Evolutionary conservation across 202 grass and related monocot genomes (phyloP), one percentile per base, ranked within the genome.

Genomic region (Schoenoplectus triqueter): DNA sequence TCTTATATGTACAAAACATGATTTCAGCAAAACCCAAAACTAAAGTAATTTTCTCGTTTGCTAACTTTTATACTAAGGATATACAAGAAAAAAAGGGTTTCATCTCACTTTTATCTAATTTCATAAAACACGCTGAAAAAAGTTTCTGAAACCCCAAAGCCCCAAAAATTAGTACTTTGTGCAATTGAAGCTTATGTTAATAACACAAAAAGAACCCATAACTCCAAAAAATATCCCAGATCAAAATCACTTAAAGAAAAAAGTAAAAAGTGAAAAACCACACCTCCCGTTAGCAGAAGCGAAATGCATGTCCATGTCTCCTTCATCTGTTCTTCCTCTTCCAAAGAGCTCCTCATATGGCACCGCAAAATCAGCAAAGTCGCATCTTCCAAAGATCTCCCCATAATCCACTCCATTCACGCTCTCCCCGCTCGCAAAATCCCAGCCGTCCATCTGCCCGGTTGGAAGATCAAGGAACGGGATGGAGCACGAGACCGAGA

Each of bases 391-490:
- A 85, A 99, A 99, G 82, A 99, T 92, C 88, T 94, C 96, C 6
- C 84, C 84, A 81, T 99, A 99, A 69, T 73, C 91, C 1, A 92
- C 88, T 1, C 77, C 88, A 6, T 64, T 84, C 48, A 22, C 55
- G 11, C 7, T 66, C 75, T 45, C 86, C 9, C 42, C 72, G 40
- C 8, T 20, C n/a, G 8, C 64, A 21, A 48, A 66, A 22, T 74
- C 82, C 76, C 52, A 77, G 2, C 11, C 85, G 1, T 46, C 75
- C 47, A 11, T 83, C 3, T 69, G 77, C 5, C 41, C 50, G 10
- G 84, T 84, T 6, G 93, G 91, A 18, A 99, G 90, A 84, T 99
- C 96, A 78, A 99, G 96, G 80, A 92, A 94, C 9, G 96, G 96
- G 60, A 99, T 99, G 87, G 88, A 92, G 91, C 93, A 94, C 0